Conservation (phyloP, 148 eudicot species). For the Heliosperma pusillum region DNA sequence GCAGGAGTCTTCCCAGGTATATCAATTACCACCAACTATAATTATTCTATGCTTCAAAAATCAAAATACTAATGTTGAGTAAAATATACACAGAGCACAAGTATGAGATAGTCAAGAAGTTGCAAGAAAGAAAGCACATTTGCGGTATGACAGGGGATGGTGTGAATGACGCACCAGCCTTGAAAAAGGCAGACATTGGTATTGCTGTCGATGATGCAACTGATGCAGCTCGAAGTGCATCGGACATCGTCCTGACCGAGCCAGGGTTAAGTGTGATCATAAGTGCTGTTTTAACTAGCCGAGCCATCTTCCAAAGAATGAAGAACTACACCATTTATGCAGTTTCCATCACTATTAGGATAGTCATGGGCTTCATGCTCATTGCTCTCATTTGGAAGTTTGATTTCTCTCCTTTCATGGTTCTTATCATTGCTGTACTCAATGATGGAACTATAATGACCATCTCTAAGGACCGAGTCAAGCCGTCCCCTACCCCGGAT, state of each 20-base stretch:
- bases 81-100: conserved; percentile 52
- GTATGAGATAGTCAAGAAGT: conserved; percentile 78
- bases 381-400: conserved; percentile 70
- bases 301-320: conserved; percentile 81
- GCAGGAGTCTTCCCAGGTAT: conserved; percentile 90
- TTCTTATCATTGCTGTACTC: conserved; percentile 59
- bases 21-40: background rate
- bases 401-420: conserved; percentile 82
- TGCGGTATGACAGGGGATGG: conserved; percentile 92
- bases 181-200: conserved; percentile 75
- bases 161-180: conserved; percentile 81
- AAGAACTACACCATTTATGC: conserved; percentile 76
- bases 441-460: conserved; percentile 88
- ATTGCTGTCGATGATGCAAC: conserved; percentile 86
- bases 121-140: conserved; percentile 74
- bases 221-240: conserved; percentile 79
- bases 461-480: conserved; percentile 68
- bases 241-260: conserved; percentile 74
- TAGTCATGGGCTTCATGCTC: conserved; percentile 62
- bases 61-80: background rate
- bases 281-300: conserved; percentile 66
- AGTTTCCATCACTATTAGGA: conserved; percentile 67
- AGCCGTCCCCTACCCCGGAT: conserved; percentile 69
- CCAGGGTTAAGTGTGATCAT: conserved; percentile 78
- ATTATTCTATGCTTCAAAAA: background rate